Base-by-base conservation (phyloP, 2,329 filamentous ascomycete species). In the Metarhizium album region DNA sequence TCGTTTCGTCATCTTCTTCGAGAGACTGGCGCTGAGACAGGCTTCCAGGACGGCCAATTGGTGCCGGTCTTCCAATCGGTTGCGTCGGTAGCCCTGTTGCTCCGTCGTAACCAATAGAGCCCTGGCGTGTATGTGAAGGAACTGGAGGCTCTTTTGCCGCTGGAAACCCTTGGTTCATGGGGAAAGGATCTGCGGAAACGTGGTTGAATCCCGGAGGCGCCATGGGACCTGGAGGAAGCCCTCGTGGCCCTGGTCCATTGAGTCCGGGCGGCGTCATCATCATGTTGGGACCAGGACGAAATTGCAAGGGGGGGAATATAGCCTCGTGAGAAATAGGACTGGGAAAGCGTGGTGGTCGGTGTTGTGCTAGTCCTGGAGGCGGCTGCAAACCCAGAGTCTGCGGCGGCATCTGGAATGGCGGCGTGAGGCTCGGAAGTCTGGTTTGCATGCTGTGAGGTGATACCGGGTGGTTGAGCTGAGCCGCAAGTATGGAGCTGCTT, bases 11-110 rank as follows among this genome's bases (percentile, higher is more conserved):
- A 20, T 89, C 72, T 51, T 72, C 69, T 24, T 75, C 74, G 46
- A 59, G 60, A 47, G 71, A 70, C 43, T 74, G 74, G 14, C 76
- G 77, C 45, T 78, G 74, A 16, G 75, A 76, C 23, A 80, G 80
- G 64, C 90, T 95, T 16, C 84, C 83, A 1, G 93, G 91, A 33
- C 90, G 80, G 55, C 91, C 88, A 55, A 97, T 96, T 1, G 91
- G 91, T 23, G 87, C 81, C 24, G 90, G 91, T 49, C 90, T 80
- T 45, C 84, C 79, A 54, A 94, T 91, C 1, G 87, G 87, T 55
- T 89, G 84, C 33, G 83, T 75, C 49, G 80, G 73, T 11, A 74
- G 67, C 24, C 70, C 67, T 7, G 70, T 62, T 4, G 66, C 58
- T n/a, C 73, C 72, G 8, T 90, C 86, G 54, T 84, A 81, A 13